A percentile compares a stretch with the other conserved stretches of the same genome.
phyloP scores from a whole-genome alignment of 1,284 basidiomycete species.

The Cutaneotrichosporon cutaneum region DNA sequence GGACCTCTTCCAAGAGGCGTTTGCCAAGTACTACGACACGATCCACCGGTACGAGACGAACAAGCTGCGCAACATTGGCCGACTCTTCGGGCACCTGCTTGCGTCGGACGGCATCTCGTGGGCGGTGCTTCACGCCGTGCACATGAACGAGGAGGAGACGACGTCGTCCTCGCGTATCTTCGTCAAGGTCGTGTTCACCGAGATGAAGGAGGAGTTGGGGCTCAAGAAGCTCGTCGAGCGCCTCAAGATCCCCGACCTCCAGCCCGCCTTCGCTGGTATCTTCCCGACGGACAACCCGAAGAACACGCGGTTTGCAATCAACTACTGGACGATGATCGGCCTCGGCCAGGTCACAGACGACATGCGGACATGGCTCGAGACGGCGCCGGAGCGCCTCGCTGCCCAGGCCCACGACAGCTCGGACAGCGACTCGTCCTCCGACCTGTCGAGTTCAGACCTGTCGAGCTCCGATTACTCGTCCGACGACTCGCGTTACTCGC shows the following conservation, averaged over 20 bases:
- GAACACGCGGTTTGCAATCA: constrained; percentile 96
- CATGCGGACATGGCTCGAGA: constrained; percentile 94
- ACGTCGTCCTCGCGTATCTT: constrained; percentile 96
- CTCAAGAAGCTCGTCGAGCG: constrained; percentile 76
- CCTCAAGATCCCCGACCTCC: constrained; percentile 82
- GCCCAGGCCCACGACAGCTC: constrained; percentile 71
- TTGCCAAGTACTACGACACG: constrained; percentile 87
- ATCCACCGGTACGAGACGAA: constrained; percentile 99
- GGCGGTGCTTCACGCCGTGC: constrained; percentile 78
- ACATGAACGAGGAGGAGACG: constrained; percentile 97
- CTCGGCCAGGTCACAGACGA: constrained; percentile 87
- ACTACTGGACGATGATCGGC: constrained; percentile 94
- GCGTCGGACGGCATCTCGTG: constrained; percentile 86
- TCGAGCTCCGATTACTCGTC: constrained; percentile 55
- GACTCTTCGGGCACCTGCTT: constrained; percentile 90
- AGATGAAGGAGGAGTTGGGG: constrained; percentile 92
- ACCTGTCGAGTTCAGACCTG: constrained; percentile 46
- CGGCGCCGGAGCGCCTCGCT: constrained; percentile 85
- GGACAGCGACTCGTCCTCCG: constrained; percentile 55
- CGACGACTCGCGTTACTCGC: constrained; percentile 33
- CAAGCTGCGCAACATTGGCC: constrained; percentile 91
- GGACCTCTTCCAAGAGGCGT: constrained; percentile 82
- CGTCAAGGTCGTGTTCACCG: constrained; percentile 91
- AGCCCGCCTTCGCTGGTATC: constrained; percentile 72
- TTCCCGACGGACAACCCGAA: constrained; percentile 96